A percentile compares a stretch with the other conserved stretches of the same genome.
phyloP scores from a whole-genome alignment of 139 green algal species.

The Chlamydomonas incerta region DNA sequence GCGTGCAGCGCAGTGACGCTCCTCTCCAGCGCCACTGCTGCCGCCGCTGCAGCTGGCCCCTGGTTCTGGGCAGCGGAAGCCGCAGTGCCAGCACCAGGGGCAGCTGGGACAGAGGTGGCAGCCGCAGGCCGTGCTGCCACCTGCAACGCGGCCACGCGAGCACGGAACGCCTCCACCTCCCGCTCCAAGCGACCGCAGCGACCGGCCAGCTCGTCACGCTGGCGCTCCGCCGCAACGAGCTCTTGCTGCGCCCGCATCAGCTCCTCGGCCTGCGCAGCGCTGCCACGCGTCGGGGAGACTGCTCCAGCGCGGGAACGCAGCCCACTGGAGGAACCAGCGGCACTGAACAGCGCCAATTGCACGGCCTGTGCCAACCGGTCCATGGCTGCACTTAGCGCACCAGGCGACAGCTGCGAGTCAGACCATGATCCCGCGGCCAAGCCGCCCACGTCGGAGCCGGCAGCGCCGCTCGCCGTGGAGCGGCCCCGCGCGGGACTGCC shows the following conservation, averaged over 20 bases:
- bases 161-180: neutral
- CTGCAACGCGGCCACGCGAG: neutral
- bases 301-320: too few species aligned
- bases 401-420: neutral
- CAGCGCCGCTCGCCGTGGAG: neutral
- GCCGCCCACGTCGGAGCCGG: too few species aligned
- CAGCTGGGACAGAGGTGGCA: neutral
- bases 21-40: neutral
- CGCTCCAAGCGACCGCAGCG: neutral
- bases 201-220: neutral
- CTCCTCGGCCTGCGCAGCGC: constrained; percentile 2
- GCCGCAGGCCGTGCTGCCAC: neutral
- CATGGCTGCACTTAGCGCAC: neutral
- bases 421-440: too few species aligned
- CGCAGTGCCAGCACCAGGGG: too few species aligned
- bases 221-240: neutral
- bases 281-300: neutral
- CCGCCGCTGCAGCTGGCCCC: too few species aligned
- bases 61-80: too few species aligned
- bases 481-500: neutral
- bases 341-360: neutral
- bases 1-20: constrained; percentile 3
- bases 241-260: neutral
- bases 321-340: too few species aligned
- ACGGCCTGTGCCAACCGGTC: constrained; percentile 17